A percentile compares a stretch with the other conserved stretches of the same genome.
Conservation (phyloP, 2,329 filamentous ascomycete species). For the Hypoxylon sp. region DNA sequence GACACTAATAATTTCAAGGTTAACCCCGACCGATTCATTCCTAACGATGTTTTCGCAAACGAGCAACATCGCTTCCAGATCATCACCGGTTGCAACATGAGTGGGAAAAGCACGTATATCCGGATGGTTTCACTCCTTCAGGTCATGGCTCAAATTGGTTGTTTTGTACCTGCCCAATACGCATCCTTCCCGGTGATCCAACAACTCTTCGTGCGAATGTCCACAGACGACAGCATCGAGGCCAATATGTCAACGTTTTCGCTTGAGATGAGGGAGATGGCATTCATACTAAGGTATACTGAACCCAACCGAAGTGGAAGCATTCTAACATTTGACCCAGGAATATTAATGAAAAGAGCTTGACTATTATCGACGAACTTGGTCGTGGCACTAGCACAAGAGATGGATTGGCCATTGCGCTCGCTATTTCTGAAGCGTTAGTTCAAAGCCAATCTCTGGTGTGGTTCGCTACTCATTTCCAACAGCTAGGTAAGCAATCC, state of each 20-base stretch:
- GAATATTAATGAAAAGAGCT: slow-evolving; percentile 78
- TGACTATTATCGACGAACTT: slow-evolving; percentile 90
- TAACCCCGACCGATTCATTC: slow-evolving; percentile 74
- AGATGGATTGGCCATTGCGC: slow-evolving; percentile 87
- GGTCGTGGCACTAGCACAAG: slow-evolving; percentile 88
- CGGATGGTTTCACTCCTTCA: slow-evolving; percentile 82
- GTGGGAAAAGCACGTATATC: slow-evolving; percentile 96
- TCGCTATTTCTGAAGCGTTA: slow-evolving; percentile 88
- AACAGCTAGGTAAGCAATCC: slow-evolving; percentile 68
- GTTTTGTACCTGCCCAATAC: slow-evolving; percentile 86
- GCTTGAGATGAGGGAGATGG: slow-evolving; percentile 94
- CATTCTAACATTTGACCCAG: slow-evolving; percentile 45
- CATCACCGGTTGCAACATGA: slow-evolving; percentile 98
- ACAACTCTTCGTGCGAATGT: slow-evolving; percentile 87
- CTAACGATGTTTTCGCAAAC: slow-evolving; percentile 89
- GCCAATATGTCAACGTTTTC: slow-evolving; percentile 94
- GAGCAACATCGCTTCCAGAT: slow-evolving; percentile 87
- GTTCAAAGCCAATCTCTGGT: slow-evolving; percentile 80
- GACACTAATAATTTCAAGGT: slow-evolving; percentile 52
- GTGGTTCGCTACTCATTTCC: slow-evolving; percentile 95
- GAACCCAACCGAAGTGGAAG: not conserved
- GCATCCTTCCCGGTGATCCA: slow-evolving; percentile 82
- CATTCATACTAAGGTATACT: slow-evolving; percentile 78
- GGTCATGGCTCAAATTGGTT: slow-evolving; percentile 94
- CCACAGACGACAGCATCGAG: slow-evolving; percentile 87